Evolutionary conservation across 108 stramenopile genomes (phyloP).

Genomic region (Nitzschia palea): DNA sequence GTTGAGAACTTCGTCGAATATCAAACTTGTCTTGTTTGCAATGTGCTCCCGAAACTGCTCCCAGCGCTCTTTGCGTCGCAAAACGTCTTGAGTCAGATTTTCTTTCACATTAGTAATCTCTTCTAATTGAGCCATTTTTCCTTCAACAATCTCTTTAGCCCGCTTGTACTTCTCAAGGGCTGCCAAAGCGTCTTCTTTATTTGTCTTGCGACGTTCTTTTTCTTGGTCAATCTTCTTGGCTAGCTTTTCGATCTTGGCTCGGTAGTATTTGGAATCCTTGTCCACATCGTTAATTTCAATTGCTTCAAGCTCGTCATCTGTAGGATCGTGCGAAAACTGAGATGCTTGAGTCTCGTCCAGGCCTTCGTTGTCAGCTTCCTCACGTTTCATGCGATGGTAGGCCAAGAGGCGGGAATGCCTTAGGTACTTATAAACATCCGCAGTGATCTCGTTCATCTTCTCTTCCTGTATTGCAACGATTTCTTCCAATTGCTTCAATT

Average conservation of each 20-base stretch:
- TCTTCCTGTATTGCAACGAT: constrained; percentile 27
- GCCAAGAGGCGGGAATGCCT: constrained; percentile 13
- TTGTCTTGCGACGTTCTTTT: constrained; percentile 51
- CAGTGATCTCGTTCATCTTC: constrained; percentile 15
- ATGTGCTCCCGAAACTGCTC: constrained; percentile 61
- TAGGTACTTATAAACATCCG: constrained; percentile 15
- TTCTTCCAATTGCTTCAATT: constrained; percentile 57
- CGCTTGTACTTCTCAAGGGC: constrained; percentile 68
- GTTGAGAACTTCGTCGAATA: constrained; percentile 78
- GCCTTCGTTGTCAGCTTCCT: constrained; percentile 14
- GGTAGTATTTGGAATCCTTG: constrained; percentile 45
- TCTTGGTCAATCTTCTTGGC: constrained; percentile 62
- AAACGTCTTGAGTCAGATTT: constrained; percentile 47
- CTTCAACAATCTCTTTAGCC: constrained; percentile 54
- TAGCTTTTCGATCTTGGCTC: constrained; percentile 40
- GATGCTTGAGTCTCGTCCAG: neutral
- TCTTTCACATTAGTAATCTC: constrained; percentile 35
- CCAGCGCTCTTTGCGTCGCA: constrained; percentile 55
- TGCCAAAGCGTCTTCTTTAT: constrained; percentile 56
- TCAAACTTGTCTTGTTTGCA: constrained; percentile 45
- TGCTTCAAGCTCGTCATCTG: constrained; percentile 65
- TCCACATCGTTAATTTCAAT: constrained; percentile 41
- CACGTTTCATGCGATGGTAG: constrained; percentile 5
- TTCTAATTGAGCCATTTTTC: constrained; percentile 56
- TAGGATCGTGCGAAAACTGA: constrained; percentile 45